Evolutionary conservation across 768 basidiomycete species (phyloP), one percentile per base, ranked within the genome.

Genomic region (Lactarius hengduanensis): DNA sequence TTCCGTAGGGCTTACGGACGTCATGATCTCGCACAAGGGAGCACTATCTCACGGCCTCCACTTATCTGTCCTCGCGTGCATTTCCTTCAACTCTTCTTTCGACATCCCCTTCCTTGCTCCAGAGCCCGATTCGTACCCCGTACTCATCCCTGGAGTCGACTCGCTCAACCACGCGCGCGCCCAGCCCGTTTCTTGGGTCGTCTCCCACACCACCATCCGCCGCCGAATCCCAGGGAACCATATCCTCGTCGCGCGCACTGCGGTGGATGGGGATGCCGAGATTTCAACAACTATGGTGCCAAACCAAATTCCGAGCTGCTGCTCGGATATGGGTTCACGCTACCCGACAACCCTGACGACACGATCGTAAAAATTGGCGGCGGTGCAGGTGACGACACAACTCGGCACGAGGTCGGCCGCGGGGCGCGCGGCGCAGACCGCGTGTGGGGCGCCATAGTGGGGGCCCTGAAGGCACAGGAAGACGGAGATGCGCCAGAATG

Each of bases 281-380:
- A 78, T 96, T 22, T 89, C 78, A 96, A 95, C 78, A 96, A 96
- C 74, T 97, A 97, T 75, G 96, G 95, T 0, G 84, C 88, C 0
- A 97, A 97, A 74, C 86, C 93, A 0, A n/a, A 96, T 75, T 83
- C 92, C 32, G 92, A 96, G 76, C 83, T 98, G 54, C 85, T 98
- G 56, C 82, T 98, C 4, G 94, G 92, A 6, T 98, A 97, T n/a
- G 96, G 96, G 1, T 98, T 98, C 77, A 85, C 91, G 0, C 74
- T 96, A 4, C 78, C 83, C 1, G 69, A 85, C 34, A 97, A 97
- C 69, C 90, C 89, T 0, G 92, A 94, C 72, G 96, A 97, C 72
- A 91, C 90, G 0, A 89, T 96, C 71, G 80, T 97, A 40, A 88
- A 88, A 67, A 78, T 96, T 47, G 89, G 89, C 16, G 87, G 89